Evolutionary conservation across 2,329 filamentous ascomycete genomes (phyloP), one percentile per base, ranked within the genome.

Genomic region (Incumbomyces lentus): DNA sequence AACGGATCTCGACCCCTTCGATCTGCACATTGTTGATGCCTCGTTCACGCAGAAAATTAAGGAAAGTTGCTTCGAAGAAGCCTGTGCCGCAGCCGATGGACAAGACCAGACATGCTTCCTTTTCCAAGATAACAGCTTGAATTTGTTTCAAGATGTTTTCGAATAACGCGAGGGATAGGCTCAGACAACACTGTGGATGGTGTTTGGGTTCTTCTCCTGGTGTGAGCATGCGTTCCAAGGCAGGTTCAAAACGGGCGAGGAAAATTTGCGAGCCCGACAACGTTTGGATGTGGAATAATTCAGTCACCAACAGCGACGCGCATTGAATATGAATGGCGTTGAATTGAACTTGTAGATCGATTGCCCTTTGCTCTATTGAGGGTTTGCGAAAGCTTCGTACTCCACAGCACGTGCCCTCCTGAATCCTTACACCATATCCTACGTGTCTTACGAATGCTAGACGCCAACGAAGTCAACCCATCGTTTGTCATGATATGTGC

Each of bases 21-120:
- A 44, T 16, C 4, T 29, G 14, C 31, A 44, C 16, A 36, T 44
- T 44, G 7, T 13, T 35, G 8, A 44, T n/a, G 19, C 22, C 41
- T 11, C 36, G 41, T 22, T 44, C 19, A 19, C 12, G 14, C 2
- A 44, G 41, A 14, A 17, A 44, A 14, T 4, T 10, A 5, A 11
- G 14, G 4, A 44, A 33, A n/a, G 18, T 22, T 22, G 16, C 18
- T 16, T 44, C 41, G 18, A 44, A 44, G 10, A 44, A 36, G 17
- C 41, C 41, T 4, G 41, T 35, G 33, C 41, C 41, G 13, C 31
- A 35, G 11, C 41, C 41, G 3, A 44, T 26, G n/a, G 41, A 44
- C 12, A 44, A 10, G 18, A 44, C 5, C 8, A 44, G 18, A 16
- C 14, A n/a, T 8, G 16, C 18, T 14, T 22, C 8, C 5, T 22